phyloP scores from a whole-genome alignment of 2,329 filamentous ascomycete species.

The Fusarium sp. region DNA sequence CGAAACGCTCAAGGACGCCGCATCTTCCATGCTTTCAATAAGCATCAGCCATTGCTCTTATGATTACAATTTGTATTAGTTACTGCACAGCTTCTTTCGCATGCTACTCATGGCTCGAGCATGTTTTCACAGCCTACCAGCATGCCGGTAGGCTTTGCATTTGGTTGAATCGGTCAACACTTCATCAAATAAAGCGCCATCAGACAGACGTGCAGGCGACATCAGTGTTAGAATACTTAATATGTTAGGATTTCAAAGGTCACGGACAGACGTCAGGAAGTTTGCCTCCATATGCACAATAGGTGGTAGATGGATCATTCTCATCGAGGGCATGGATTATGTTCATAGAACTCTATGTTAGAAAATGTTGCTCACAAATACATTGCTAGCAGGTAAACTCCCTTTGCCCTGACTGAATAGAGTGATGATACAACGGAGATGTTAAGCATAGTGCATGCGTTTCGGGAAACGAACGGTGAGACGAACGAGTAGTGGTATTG shows the following conservation, averaged over 20 bases:
- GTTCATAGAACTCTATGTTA: slow-evolving; percentile 35
- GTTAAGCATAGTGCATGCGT: no score
- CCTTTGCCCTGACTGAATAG: not conserved
- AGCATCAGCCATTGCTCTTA: slow-evolving; percentile 52
- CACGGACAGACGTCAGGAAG: slow-evolving; percentile 30
- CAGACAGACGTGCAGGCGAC: slow-evolving; percentile 15
- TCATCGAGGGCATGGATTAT: slow-evolving; percentile 23
- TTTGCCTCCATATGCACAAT: slow-evolving; percentile 16
- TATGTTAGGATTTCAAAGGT: slow-evolving; percentile 46
- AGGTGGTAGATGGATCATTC: slow-evolving; percentile 24
- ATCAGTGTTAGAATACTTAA: slow-evolving; percentile 41
- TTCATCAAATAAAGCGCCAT: slow-evolving; percentile 23
- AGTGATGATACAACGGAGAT: not conserved
- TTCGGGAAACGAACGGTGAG: not conserved
- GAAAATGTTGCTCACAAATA: slow-evolving; percentile 31
- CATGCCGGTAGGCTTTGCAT: slow-evolving; percentile 12
- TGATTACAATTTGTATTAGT: slow-evolving; percentile 50
- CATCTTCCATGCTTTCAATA: slow-evolving; percentile 25
- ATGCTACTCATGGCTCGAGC: slow-evolving; percentile 19
- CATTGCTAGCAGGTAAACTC: slow-evolving; percentile 13
- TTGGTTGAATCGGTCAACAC: slow-evolving; percentile 7
- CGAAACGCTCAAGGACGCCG: slow-evolving; percentile 1
- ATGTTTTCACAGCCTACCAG: slow-evolving; percentile 8
- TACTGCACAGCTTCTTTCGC: slow-evolving; percentile 21
- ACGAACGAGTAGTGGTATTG: not conserved